phyloP scores from a whole-genome alignment of 345 rosid genomes.

The Ceriops tagal region DNA sequence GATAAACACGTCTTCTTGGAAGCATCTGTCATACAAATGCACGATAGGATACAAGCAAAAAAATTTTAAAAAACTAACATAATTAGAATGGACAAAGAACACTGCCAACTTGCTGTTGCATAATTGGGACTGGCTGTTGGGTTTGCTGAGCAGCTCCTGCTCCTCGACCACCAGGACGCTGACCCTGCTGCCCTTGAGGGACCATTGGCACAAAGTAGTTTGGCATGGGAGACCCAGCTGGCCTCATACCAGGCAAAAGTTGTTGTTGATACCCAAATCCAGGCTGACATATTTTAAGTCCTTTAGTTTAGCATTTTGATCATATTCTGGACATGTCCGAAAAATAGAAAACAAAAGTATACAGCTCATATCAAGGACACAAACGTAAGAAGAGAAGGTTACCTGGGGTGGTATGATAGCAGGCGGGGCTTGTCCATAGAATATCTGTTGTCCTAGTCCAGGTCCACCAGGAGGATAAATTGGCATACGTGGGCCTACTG shows the following conservation, averaged over 20 bases:
- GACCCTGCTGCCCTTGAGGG: constrained; percentile 90
- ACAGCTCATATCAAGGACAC: not conserved
- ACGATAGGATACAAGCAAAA: not conserved
- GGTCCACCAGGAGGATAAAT: constrained; percentile 80
- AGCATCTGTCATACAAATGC: constrained; percentile 48
- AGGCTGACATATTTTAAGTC: constrained; percentile 37
- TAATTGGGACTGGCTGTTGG: constrained; percentile 72
- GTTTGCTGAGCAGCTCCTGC: constrained; percentile 66
- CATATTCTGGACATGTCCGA: not conserved
- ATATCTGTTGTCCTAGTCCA: constrained; percentile 72
- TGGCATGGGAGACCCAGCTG: constrained; percentile 65
- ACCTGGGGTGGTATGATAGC: constrained; percentile 83
- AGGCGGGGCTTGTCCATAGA: constrained; percentile 91
- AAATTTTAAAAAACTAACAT: not conserved
- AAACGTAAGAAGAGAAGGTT: not conserved
- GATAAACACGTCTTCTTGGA: constrained; percentile 72
- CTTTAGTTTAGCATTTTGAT: not conserved
- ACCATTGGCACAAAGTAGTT: constrained; percentile 90
- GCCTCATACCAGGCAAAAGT: constrained; percentile 91
- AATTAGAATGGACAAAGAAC: not conserved
- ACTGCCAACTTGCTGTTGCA: constrained; percentile 71
- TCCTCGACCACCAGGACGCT: constrained; percentile 75
- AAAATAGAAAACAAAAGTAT: no score
- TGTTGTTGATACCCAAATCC: constrained; percentile 95
- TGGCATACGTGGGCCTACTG: constrained; percentile 77